These are phyloP conservation scores for Metschnikowia aberdeeniae DNA, from an alignment of 805 yeast species.

Conservation along the genomic window DNA sequence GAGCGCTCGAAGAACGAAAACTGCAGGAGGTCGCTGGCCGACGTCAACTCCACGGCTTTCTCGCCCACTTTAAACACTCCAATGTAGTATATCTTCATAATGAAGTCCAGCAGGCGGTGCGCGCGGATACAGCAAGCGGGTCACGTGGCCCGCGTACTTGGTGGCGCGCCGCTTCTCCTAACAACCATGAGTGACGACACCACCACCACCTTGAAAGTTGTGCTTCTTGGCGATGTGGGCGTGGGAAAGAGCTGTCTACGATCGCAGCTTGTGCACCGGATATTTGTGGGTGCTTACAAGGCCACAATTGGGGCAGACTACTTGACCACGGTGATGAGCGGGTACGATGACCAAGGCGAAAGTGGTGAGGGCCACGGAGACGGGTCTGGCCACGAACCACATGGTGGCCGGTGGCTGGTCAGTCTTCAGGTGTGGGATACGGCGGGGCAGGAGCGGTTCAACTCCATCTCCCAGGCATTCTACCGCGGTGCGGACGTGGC, in stretches of 20 bases:
- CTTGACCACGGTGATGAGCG: constrained; percentile 38
- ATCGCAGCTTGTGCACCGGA: constrained; percentile 51
- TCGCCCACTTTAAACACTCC: constrained; percentile 74
- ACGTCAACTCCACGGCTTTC: constrained; percentile 69
- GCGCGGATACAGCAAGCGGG: not conserved
- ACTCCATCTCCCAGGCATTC: constrained; percentile 50
- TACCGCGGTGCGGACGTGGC: constrained; percentile 58
- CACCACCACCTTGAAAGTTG: constrained; percentile 38
- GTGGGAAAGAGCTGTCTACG: constrained; percentile 59
- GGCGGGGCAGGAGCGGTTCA: constrained; percentile 46
- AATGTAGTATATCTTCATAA: constrained; percentile 87
- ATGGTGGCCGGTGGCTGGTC: constrained; percentile 14
- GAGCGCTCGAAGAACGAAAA: constrained; percentile 86
- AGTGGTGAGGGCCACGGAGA: too few relatives aligned
- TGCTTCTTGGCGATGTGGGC: constrained; percentile 55
- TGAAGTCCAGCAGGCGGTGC: not conserved
- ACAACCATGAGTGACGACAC: not conserved
- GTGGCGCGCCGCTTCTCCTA: not conserved
- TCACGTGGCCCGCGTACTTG: not conserved
- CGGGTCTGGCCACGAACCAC: too few relatives aligned
- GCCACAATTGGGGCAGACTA: constrained; percentile 61
- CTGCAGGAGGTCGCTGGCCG: constrained; percentile 77
- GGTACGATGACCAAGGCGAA: not conserved
- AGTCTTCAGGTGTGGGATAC: constrained; percentile 56
- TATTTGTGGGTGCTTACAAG: constrained; percentile 51